phyloP scores from a whole-genome alignment of 495 filamentous ascomycete genomes.

The Daldinia childiae region DNA sequence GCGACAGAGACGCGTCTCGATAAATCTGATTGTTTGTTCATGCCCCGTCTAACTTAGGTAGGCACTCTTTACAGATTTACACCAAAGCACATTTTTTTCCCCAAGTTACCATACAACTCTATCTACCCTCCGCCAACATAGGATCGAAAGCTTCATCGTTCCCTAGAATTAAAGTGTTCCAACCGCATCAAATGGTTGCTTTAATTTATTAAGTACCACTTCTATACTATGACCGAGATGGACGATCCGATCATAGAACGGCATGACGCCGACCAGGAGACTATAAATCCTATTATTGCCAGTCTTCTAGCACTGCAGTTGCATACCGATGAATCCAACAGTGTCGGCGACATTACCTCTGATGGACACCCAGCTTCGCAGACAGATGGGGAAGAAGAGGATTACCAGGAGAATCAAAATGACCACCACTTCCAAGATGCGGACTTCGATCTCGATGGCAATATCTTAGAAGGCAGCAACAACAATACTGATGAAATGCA shows the following conservation, averaged over 20 bases:
- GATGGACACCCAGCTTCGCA: neutral
- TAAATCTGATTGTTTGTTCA: neutral
- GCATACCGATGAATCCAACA: neutral
- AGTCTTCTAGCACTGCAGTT: neutral
- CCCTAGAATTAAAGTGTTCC: neutral
- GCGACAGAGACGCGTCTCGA: neutral
- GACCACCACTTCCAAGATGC: neutral
- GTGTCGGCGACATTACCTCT: too few relatives aligned
- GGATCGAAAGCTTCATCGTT: neutral
- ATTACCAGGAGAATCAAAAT: neutral
- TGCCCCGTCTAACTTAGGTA: too few relatives aligned
- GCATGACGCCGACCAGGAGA: neutral
- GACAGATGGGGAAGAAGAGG: neutral
- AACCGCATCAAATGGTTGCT: neutral
- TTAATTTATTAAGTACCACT: neutral
- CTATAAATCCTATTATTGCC: neutral
- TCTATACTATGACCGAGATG: neutral
- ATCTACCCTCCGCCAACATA: too few relatives aligned
- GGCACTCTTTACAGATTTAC: too few relatives aligned
- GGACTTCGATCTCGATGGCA: too few relatives aligned
- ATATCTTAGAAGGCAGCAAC: too few relatives aligned
- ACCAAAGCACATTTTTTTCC: too few relatives aligned
- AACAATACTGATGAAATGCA: neutral
- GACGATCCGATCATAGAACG: neutral
- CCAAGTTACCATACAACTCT: too few relatives aligned